Base-by-base conservation (phyloP, 345 rosid genomes). In the Bruguiera parviflora region DNA sequence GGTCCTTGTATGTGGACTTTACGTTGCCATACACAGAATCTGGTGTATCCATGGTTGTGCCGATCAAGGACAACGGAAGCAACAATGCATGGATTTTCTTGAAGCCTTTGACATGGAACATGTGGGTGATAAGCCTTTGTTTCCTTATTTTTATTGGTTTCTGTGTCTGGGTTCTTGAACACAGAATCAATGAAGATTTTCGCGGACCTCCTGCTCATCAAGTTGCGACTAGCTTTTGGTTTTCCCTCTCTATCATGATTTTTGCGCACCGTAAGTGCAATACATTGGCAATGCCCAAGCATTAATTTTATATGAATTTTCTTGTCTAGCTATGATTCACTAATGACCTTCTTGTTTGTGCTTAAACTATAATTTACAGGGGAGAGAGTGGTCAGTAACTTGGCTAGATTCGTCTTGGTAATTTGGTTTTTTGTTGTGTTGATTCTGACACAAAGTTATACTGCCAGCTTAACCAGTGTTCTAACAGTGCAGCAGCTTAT, bases 171-270 rank as follows among this genome's bases (percentile, higher is more conserved):
- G 79, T 82, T 76, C 77, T 89, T 81, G 96, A 89, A 79, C 97
- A 89, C 53, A 70, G 88, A 57, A 47, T 75, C 51, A 89, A 85
- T 56, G 82, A 88, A 43, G 96, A 89, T 3, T 89, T 89, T 78
- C 81, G 93, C 16, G 97, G 96, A 24, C 83, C 93, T 63, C 89
- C 88, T 53, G 81, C 78, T 52, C 79, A 78, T 75, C 95, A 90
- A 86, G 39, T 83, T n/a, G 60, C 81, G 64, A 92, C 95, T 63
- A 79, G 85, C 74, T 82, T 92, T 72, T 90, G 97, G 94, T 92
- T 79, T 81, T 88, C 79, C 63, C 49, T 78, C 76, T 67, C 76
- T 5, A 35, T 81, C 4, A 58, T 81, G 33, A 80, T 75, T 24
- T 78, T 75, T n/a, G 32, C 73, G 5, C 55, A 61, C 4, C 51